Conservation (phyloP, 2,329 filamentous ascomycete genomes). For the Truncatella angustata region DNA sequence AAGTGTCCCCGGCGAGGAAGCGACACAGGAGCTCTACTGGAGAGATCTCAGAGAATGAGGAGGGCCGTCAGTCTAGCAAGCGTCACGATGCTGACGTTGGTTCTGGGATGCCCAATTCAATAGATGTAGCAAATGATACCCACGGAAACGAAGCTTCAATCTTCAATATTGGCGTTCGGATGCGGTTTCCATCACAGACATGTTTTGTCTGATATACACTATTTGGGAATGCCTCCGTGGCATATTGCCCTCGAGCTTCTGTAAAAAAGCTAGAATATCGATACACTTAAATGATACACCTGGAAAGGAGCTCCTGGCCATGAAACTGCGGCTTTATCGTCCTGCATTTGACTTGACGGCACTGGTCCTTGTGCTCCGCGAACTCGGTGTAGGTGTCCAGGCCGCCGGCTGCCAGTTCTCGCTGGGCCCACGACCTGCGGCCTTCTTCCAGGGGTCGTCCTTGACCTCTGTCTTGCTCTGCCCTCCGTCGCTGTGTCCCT, state of each 20-base stretch:
- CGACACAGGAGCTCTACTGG: not conserved
- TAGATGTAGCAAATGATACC: not conserved
- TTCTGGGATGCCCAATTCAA: not conserved
- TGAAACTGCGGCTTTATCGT: too few relatives aligned
- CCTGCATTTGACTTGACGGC: too few relatives aligned
- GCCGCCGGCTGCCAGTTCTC: constrained; percentile 67
- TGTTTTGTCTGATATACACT: too few relatives aligned
- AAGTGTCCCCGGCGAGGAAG: not conserved
- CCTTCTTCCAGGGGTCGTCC: constrained; percentile 58
- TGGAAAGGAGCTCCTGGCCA: too few relatives aligned
- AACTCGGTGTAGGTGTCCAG: constrained; percentile 55
- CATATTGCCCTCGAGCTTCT: too few relatives aligned
- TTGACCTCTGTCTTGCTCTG: constrained; percentile 10
- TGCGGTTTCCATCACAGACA: too few relatives aligned
- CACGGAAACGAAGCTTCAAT: not conserved
- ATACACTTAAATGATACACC: too few relatives aligned
- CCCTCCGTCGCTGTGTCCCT: constrained; percentile 3
- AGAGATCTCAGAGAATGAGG: not conserved
- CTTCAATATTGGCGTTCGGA: not conserved
- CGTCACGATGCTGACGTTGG: not conserved
- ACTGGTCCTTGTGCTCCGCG: too few relatives aligned
- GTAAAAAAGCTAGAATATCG: too few relatives aligned
- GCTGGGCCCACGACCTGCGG: constrained; percentile 49
- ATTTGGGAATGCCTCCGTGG: too few relatives aligned
- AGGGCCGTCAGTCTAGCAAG: not conserved